Base-by-base conservation (phyloP, 306 rosid genomes). In the Trifolium repens region DNA sequence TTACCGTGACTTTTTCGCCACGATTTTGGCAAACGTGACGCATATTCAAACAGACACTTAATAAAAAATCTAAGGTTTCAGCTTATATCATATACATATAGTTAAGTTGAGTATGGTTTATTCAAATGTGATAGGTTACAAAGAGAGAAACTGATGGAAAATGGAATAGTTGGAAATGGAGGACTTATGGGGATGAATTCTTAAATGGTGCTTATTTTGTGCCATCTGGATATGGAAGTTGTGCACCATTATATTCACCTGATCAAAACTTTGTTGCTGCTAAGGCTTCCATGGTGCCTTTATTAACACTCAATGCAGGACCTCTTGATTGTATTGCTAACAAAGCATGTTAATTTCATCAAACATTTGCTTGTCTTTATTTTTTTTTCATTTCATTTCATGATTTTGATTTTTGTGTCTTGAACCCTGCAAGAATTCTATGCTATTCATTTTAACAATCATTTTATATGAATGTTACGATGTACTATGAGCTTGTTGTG, bases 91-190 rank as follows among this genome's bases (percentile, higher is more conserved):
- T 17, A 66, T 11, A 66, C 0, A 63, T 63, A 35, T 63, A 61
- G 5, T 9, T 11, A 7, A 58, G 12, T 8, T 67, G 22, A 42
- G 17, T 43, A 67, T 12, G 16, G 43, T 42, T 54, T 8, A 67
- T 10, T 54, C 2, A 39, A 57, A 5, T 37, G 49, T 79, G 73
- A 65, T 69, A 87, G 94, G 97, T 94, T 40, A 94, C 97, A 0
- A 94, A 94, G 78, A 88, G 97, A 72, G 91, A 90, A 82, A 77
- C 80, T 1, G 69, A 61, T 1, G 69, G 19, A 1, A 82, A 82
- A 8, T 91, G 94, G 98, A 82, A 67, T 6, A 69, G 71, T 8
- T 94, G 97, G 98, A 91, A 91, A 82, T 94, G 98, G 98, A 86
- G 91, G 30, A 84, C 86, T 34, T 88, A 63, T 0, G 30, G 64